Conservation (phyloP, 2,329 filamentous ascomycete genomes). For the Aspergillus japonicus region DNA sequence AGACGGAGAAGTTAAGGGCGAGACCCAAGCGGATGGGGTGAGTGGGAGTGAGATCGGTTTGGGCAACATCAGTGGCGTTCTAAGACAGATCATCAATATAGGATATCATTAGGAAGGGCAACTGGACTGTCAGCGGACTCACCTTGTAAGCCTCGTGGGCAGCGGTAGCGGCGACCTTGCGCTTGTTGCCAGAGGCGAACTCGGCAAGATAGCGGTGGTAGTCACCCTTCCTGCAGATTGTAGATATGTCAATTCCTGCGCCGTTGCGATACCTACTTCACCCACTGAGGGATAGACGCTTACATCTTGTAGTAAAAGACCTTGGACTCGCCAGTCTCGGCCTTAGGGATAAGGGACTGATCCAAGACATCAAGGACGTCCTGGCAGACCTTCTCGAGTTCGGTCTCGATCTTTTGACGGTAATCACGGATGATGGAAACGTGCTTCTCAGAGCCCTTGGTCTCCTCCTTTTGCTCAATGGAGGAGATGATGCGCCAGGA, state of each 20-base stretch:
- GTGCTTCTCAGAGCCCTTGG: conserved; percentile 95
- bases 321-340: conserved; percentile 96
- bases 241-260: conserved; percentile 73
- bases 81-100: conserved; percentile 35
- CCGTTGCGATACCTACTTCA: conserved; percentile 52
- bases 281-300: conserved; percentile 48
- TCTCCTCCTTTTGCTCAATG: conserved; percentile 99
- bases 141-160: conserved; percentile 99
- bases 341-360: conserved; percentile 89
- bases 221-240: conserved; percentile 82
- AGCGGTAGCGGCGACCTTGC: conserved; percentile 90
- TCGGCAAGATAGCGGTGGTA: conserved; percentile 99
- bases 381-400: conserved; percentile 97
- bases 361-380: conserved; percentile 95
- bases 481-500: conserved; percentile 99
- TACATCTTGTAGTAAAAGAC: conserved; percentile 99
- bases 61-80: conserved; percentile 97
- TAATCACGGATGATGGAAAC: conserved; percentile 92
- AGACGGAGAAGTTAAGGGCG: conserved; percentile 98
- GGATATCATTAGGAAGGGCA: background rate
- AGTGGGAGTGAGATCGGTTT: conserved; percentile 94
- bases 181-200: conserved; percentile 91
- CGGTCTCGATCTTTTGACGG: conserved; percentile 95
- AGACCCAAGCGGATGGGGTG: conserved; percentile 98
- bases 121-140: conserved; percentile 30